These are phyloP conservation scores for Petunia hybrid DNA, from an alignment of 305 asterid genomes.

Conservation along the genomic window DNA sequence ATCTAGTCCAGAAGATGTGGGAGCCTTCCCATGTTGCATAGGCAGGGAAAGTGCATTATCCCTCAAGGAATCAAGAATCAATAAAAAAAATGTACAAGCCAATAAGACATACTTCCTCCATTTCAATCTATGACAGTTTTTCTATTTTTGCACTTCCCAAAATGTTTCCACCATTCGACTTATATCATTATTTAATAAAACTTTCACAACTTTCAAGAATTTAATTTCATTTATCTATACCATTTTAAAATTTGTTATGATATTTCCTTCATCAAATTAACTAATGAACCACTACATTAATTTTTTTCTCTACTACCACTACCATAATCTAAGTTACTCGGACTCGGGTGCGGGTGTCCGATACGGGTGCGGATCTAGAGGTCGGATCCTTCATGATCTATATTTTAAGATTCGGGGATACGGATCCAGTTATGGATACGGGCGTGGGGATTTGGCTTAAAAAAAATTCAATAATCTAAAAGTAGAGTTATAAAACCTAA, in stretches of 20 bases:
- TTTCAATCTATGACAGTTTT: neutral
- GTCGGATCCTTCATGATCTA: too few relatives aligned
- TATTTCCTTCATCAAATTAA: constrained; percentile 8
- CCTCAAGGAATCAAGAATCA: constrained; percentile 18
- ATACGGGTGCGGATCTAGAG: too few relatives aligned
- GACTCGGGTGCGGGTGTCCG: too few relatives aligned
- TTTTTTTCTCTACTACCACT: neutral
- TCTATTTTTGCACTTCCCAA: constrained; percentile 20
- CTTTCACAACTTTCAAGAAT: neutral
- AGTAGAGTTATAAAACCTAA: too few relatives aligned
- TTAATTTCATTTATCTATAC: neutral
- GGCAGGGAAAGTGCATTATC: constrained; percentile 7
- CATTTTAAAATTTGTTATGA: neutral
- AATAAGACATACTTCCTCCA: constrained; percentile 15
- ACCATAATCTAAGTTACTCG: too few relatives aligned
- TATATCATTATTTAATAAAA: constrained; percentile 1
- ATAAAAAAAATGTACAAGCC: neutral
- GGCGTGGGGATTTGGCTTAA: too few relatives aligned
- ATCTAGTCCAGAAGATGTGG: constrained; percentile 18
- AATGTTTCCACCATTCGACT: constrained; percentile 23
- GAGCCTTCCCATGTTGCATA: neutral
- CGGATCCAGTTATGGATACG: too few relatives aligned
- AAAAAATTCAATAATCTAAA: too few relatives aligned
- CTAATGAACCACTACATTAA: neutral
- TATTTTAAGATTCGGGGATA: too few relatives aligned